These are phyloP conservation scores for Taphrina deformans DNA, from an alignment of 1,139 yeast species.

Conservation along the genomic window DNA sequence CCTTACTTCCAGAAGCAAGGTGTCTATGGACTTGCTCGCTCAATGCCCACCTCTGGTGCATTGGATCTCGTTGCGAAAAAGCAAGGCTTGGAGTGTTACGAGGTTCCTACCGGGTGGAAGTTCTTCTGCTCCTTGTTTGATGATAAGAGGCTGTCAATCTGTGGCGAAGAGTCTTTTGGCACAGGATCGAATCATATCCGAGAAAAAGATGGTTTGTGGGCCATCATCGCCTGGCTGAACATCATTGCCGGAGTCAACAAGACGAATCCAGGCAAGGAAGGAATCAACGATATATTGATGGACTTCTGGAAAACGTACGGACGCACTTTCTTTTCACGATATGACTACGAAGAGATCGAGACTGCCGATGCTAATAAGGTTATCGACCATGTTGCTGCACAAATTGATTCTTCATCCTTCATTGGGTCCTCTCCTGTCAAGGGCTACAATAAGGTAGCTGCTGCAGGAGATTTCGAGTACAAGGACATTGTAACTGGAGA, in stretches of 20 bases:
- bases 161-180: constrained; percentile 98
- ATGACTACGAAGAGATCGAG: constrained; percentile 83
- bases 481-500: constrained; percentile 90
- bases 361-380: constrained; percentile 73
- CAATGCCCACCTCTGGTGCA: constrained; percentile 97
- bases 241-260: constrained; percentile 75
- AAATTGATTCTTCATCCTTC: constrained; percentile 48
- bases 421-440: constrained; percentile 53
- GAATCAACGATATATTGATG: constrained; percentile 76
- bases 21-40: constrained; percentile 90
- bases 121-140: constrained; percentile 95
- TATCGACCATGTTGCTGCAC: constrained; percentile 57
- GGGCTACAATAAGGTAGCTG: constrained; percentile 55
- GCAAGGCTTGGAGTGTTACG: constrained; percentile 75
- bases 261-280: constrained; percentile 55
- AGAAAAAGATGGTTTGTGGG: constrained; percentile 98
- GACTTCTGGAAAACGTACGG: constrained; percentile 93
- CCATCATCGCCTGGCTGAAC: constrained; percentile 94
- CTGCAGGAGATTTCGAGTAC: constrained; percentile 86
- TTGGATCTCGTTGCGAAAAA: constrained; percentile 84
- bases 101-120: constrained; percentile 99
- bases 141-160: constrained; percentile 85
- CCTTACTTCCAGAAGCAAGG: constrained; percentile 89
- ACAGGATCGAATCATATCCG: constrained; percentile 97
- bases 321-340: constrained; percentile 95